phyloP scores from a whole-genome alignment of 1,139 yeast species.

The Scheffersomyces quercinus region DNA sequence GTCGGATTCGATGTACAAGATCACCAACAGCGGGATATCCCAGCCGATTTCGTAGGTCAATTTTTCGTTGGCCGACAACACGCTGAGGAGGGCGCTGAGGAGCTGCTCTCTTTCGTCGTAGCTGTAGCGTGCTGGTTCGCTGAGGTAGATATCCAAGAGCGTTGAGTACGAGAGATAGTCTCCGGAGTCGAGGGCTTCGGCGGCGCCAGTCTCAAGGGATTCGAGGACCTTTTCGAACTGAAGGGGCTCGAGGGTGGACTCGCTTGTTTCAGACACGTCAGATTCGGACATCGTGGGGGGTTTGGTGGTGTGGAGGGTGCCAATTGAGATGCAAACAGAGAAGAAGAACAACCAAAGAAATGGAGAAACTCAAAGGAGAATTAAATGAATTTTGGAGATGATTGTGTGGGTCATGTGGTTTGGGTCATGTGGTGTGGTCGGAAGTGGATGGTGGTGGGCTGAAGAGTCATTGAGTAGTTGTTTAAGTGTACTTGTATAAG shows the following conservation, averaged over 20 bases:
- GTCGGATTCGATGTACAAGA: slow-evolving; percentile 42
- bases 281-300: slow-evolving; percentile 7
- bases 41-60: slow-evolving; percentile 75
- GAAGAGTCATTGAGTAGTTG: too few relatives aligned
- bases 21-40: slow-evolving; percentile 74
- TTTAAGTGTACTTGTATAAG: too few relatives aligned
- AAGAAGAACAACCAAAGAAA: too few relatives aligned
- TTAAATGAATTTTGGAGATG: too few relatives aligned
- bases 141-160: slow-evolving; percentile 59
- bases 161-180: slow-evolving; percentile 78
- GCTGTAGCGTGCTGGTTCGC: slow-evolving; percentile 45
- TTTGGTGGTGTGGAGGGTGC: too few relatives aligned
- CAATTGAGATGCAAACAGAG: too few relatives aligned
- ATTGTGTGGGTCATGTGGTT: too few relatives aligned
- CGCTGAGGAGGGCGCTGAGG: slow-evolving; percentile 39
- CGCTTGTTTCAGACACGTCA: slow-evolving; percentile 19
- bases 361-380: too few relatives aligned
- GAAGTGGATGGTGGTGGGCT: too few relatives aligned
- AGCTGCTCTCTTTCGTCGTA: slow-evolving; percentile 46
- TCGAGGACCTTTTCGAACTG: slow-evolving; percentile 29
- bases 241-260: slow-evolving; percentile 26
- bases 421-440: too few relatives aligned
- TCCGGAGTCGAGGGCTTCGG: slow-evolving; percentile 40
- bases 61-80: slow-evolving; percentile 45
- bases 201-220: slow-evolving; percentile 34